Evolutionary conservation across 176 grass and related monocot species (phyloP).

Genomic region (Typha latifolia): DNA sequence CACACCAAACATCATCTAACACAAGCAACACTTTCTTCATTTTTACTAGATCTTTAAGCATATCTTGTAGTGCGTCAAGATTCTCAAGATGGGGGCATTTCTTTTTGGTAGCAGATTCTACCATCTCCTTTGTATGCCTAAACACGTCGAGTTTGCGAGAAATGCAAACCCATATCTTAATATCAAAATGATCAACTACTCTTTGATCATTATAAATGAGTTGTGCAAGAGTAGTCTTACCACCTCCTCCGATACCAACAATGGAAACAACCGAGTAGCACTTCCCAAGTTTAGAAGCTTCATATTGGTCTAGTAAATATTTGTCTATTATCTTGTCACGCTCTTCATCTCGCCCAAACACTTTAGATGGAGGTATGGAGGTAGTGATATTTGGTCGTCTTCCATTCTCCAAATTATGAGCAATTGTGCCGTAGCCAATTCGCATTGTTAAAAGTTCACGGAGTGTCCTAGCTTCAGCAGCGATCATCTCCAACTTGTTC

Average conservation of each 20-base stretch:
- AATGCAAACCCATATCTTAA: background rate
- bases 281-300: background rate
- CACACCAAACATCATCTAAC: background rate
- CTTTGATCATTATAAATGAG: conserved; percentile 2
- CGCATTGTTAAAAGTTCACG: background rate
- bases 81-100: too few species aligned
- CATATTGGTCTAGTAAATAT: background rate
- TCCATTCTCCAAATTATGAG: too few species aligned
- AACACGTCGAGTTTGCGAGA: background rate
- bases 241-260: background rate
- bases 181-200: background rate
- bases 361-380: background rate
- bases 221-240: conserved; percentile 8
- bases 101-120: too few species aligned
- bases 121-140: background rate
- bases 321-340: background rate
- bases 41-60: background rate
- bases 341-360: conserved; percentile 15
- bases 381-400: conserved; percentile 4
- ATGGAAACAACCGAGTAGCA: conserved; percentile 14
- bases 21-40: background rate
- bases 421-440: background rate
- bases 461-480: background rate
- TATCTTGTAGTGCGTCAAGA: background rate
- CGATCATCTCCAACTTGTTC: background rate